Percentiles rank a stretch among this genome's conserved stretches.
Evolutionary conservation across 1,284 basidiomycete species (phyloP).

Genomic region (Sanghuangporus baumii): DNA sequence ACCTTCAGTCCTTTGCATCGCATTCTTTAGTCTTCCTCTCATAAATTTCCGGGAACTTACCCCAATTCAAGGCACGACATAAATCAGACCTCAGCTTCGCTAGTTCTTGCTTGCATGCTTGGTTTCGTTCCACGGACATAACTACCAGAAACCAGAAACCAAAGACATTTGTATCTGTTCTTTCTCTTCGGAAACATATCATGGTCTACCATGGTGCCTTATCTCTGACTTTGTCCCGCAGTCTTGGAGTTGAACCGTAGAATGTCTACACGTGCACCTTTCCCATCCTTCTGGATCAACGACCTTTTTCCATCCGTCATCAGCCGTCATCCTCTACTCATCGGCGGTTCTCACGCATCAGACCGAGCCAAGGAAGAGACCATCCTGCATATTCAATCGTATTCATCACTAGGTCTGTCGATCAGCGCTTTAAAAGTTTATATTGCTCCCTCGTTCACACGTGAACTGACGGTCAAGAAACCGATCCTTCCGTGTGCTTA

Average conservation of each 20-base stretch:
- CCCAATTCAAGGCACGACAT: neutral
- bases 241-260: too few species aligned
- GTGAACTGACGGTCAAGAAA: neutral
- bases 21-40: neutral
- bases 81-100: neutral
- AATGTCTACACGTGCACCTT: neutral
- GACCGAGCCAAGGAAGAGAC: neutral
- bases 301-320: neutral
- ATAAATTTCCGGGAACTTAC: neutral
- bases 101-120: neutral
- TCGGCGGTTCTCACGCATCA: neutral
- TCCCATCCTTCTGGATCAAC: neutral
- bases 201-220: too few species aligned
- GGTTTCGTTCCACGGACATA: neutral
- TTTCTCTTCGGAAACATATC: too few species aligned
- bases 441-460: neutral
- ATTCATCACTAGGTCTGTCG: neutral
- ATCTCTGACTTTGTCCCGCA: too few species aligned
- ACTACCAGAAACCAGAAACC: too few species aligned
- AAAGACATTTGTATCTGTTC: too few species aligned
- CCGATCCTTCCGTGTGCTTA: neutral
- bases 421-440: neutral
- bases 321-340: neutral
- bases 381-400: neutral
- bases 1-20: neutral